Base-by-base conservation (phyloP, 1,284 basidiomycete genomes). In the Testicularia cyperi region DNA sequence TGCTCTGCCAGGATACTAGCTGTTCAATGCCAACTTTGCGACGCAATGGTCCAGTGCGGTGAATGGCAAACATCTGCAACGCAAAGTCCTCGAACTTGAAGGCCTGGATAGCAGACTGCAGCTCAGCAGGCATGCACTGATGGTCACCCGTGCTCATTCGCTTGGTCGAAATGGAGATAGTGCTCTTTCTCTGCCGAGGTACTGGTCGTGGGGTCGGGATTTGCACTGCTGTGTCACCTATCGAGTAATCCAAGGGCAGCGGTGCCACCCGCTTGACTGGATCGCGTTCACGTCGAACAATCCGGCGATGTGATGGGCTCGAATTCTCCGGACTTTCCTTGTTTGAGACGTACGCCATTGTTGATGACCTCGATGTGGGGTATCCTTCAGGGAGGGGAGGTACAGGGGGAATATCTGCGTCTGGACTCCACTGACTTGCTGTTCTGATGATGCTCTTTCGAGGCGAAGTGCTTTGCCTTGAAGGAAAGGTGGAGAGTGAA, bases 1-100 rank as follows among this genome's bases (percentile, higher is more conserved):
- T 65, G 83, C 87, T 65, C 4, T 47, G 38, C 53, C 19, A 29
- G 36, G 27, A 30, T 20, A 19, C 42, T 19, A 39, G 23, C 52
- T 30, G 21, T 7, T 40, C 31, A 8, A 47, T 8, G 12, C 33
- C 28, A 5, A 41, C 18, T 23, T 38, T 44, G 29, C 35, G 36
- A 4, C 48, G 25, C 6, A 53, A 35, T 9, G 33, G 29, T 9
- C 41, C 48, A 8, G 12, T 8, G 20, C 48, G 48, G 15, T 53
- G 48, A 5, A 19, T 20, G 19, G 48, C 13, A 21, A 53, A 53
- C 5, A 37, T 24, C 14, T 20, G 18, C 9, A 5, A 4, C 3
- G 48, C 48, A 27, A 26, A 53, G 18, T 21, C 18, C 23, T 44
- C 41, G 15, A 44, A 44, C 5, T n/a, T 19, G 19, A 28, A 23